These are phyloP conservation scores for Baorangia bicolor DNA, from an alignment of 768 basidiomycete genomes.

Conservation along the genomic window DNA sequence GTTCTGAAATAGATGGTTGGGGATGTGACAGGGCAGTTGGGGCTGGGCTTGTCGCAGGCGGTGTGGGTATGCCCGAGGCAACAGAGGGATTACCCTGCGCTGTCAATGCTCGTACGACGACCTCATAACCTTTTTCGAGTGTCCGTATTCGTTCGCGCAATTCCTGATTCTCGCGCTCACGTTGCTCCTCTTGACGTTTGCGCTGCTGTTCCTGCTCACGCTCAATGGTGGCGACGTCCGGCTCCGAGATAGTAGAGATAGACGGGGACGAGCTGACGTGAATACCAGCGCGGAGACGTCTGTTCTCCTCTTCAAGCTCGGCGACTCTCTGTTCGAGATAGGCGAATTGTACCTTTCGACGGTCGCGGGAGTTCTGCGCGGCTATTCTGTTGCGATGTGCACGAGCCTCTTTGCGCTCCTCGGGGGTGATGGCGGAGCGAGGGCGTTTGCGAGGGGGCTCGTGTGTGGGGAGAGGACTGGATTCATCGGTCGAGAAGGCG, in stretches of 20 bases:
- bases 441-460: slow-evolving; percentile 73
- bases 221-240: slow-evolving; percentile 25
- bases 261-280: slow-evolving; percentile 27
- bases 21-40: slow-evolving; percentile 19
- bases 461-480: slow-evolving; percentile 14
- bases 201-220: slow-evolving; percentile 32
- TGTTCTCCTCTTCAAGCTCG: slow-evolving; percentile 84
- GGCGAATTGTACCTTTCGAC: slow-evolving; percentile 79
- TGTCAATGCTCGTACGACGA: slow-evolving; percentile 71
- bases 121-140: slow-evolving; percentile 80
- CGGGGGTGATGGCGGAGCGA: slow-evolving; percentile 59
- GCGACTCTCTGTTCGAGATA: slow-evolving; percentile 64
- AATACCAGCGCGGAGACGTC: slow-evolving; percentile 60
- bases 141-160: slow-evolving; percentile 73
- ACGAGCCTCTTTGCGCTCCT: slow-evolving; percentile 84
- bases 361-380: slow-evolving; percentile 89
- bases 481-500: slow-evolving; percentile 16
- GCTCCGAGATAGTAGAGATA: slow-evolving; percentile 10
- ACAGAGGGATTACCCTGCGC: slow-evolving; percentile 48
- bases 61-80: slow-evolving; percentile 12
- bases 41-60: slow-evolving; percentile 11
- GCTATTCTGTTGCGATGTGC: slow-evolving; percentile 93
- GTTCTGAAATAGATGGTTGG: slow-evolving; percentile 17
- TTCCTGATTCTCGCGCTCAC: slow-evolving; percentile 70
- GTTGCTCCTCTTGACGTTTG: slow-evolving; percentile 38